Base-by-base conservation (phyloP, 1,139 yeast genomes). In the Pichia sp. region DNA sequence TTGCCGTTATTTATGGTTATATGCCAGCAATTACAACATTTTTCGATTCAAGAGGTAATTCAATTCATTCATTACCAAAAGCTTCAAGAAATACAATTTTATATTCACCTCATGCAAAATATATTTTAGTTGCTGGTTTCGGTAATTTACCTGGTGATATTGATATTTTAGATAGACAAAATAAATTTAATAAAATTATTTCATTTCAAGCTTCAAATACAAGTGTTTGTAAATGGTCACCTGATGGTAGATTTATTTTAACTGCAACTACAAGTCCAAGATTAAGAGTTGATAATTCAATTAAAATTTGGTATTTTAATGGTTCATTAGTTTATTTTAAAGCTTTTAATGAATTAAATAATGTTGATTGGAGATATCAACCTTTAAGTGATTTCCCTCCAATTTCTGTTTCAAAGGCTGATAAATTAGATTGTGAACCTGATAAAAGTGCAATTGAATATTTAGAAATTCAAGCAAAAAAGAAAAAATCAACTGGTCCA, bases 261-360 rank as follows among this genome's bases (percentile, higher is more conserved):
- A 90, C 97, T 26, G 98, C 98, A 29, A 94, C 98, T 7, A 92
- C 98, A 0, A 82, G 97, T 28, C 99, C 99, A 54, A 78, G 99
- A 62, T 78, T 94, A 62, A 81, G 98, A 64, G 99, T 94, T 45
- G 99, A 94, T 67, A 94, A 94, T 66, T 94, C 97, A 49, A 81
- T 85, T 58, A 87, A 88, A 67, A 74, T 94, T 60, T 92, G 97
- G 97, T 95, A 92, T 66, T 89, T 83, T 53, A 75, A 82, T 54
- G 98, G 98, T 42, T 79, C 82, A 59, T 76, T 92, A 57, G 75
- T 88, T 48, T 94, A 77, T 67, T 76, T 77, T 60, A 81, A 81
- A 61, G 96, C 89, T 57, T 88, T 81, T 66, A 78, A 75, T 47
- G 98, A 92, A 70, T 79, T 94, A 55, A 79, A 79, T 62, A 71